Conservation (phyloP, 345 rosid genomes). For the Pugionium dolabratum region DNA sequence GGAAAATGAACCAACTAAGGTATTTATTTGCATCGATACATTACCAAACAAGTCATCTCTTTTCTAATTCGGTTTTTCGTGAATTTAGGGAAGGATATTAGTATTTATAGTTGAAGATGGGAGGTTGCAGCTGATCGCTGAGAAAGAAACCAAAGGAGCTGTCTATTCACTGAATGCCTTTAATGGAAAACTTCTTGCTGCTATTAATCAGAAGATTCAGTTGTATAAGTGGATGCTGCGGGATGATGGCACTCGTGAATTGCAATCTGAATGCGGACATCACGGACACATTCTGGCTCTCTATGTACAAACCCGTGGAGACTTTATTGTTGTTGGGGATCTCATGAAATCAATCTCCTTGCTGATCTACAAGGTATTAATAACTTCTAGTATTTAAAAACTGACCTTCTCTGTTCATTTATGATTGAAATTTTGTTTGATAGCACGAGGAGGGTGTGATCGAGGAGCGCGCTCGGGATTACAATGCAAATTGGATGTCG, state of each 20-base stretch:
- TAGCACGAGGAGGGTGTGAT: constrained; percentile 93
- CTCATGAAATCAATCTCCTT: constrained; percentile 90
- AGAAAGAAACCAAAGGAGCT: constrained; percentile 94
- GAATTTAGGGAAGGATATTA: constrained; percentile 75
- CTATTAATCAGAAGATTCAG: constrained; percentile 89
- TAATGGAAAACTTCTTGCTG: constrained; percentile 92
- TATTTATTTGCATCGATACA: constrained; percentile 25
- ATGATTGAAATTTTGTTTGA: too few species aligned
- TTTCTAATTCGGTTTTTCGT: background rate
- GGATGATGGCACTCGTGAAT: constrained; percentile 81
- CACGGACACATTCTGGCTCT: constrained; percentile 91
- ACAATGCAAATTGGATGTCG: constrained; percentile 90
- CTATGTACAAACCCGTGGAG: constrained; percentile 90
- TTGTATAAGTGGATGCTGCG: constrained; percentile 91
- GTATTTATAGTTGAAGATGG: constrained; percentile 88
- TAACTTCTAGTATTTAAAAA: background rate
- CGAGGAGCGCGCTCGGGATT: constrained; percentile 87
- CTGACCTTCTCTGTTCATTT: background rate
- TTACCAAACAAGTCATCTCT: background rate
- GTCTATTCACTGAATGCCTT: constrained; percentile 85
- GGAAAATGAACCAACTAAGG: constrained; percentile 90
- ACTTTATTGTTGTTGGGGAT: constrained; percentile 94
- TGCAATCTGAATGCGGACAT: constrained; percentile 92
- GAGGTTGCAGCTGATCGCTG: constrained; percentile 78
- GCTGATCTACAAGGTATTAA: constrained; percentile 73